phyloP scores from a whole-genome alignment of 345 rosid species.

The Hibiscus trionum region DNA sequence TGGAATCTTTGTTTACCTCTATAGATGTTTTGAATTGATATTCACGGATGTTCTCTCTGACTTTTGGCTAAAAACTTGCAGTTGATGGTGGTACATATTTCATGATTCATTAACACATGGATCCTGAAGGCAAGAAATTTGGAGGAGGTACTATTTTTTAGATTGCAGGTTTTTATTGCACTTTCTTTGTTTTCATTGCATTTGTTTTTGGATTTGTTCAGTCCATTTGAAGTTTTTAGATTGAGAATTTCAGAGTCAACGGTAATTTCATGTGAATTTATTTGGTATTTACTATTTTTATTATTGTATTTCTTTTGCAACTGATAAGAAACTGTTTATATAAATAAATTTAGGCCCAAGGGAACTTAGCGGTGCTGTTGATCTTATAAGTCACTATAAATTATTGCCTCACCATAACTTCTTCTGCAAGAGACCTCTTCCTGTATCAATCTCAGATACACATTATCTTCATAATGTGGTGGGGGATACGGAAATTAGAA shows the following conservation, averaged over 20 bases:
- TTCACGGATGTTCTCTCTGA: neutral
- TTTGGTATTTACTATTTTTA: neutral
- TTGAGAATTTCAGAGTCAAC: neutral
- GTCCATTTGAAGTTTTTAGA: neutral
- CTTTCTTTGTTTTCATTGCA: neutral
- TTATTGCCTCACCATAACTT: neutral
- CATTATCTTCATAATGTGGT: slow-evolving; percentile 75
- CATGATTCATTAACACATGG: slow-evolving; percentile 40
- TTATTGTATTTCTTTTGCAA: neutral
- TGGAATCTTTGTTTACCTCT: neutral
- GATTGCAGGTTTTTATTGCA: neutral
- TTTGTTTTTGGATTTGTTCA: neutral
- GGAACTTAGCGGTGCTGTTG: neutral
- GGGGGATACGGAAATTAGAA: slow-evolving; percentile 29
- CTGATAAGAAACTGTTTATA: slow-evolving; percentile 4
- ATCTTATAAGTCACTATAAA: neutral
- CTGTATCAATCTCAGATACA: slow-evolving; percentile 63
- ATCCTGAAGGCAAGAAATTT: slow-evolving; percentile 56
- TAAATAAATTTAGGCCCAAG: slow-evolving; percentile 39
- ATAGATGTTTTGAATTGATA: neutral
- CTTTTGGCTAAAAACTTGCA: slow-evolving; percentile 20
- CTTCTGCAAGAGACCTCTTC: slow-evolving; percentile 29
- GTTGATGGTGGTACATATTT: slow-evolving; percentile 26
- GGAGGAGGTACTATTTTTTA: slow-evolving; percentile 45
- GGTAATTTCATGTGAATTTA: neutral